Percentiles rank a stretch among this genome's conserved stretches.
These are phyloP conservation scores for Dacryopinax primogenitus DNA, from an alignment of 768 basidiomycete species.

Conservation along the genomic window DNA sequence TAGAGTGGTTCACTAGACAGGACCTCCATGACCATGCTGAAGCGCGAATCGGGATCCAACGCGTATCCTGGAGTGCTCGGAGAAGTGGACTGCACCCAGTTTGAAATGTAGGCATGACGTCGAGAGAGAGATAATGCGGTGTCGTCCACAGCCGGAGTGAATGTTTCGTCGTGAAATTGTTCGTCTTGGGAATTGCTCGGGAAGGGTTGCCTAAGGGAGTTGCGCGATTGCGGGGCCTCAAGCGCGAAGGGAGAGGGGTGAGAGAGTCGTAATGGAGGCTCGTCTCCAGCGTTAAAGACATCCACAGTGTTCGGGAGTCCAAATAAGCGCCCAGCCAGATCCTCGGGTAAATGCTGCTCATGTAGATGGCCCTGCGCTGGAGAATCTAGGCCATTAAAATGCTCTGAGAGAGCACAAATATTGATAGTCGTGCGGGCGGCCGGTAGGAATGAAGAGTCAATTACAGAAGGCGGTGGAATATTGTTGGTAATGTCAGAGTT, in stretches of 20 bases:
- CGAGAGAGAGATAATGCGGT: not conserved
- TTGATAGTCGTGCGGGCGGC: not conserved
- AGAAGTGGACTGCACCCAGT: not conserved
- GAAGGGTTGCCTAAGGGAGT: no score
- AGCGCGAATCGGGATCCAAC: not conserved
- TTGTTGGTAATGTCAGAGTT: not conserved
- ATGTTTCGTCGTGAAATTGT: not conserved
- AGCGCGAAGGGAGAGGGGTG: not conserved
- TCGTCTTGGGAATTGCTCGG: no score
- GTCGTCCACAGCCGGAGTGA: not conserved
- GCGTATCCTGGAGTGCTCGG: not conserved
- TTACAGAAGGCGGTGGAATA: not conserved
- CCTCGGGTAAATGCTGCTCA: not conserved
- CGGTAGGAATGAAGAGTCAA: not conserved
- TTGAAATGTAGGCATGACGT: not conserved
- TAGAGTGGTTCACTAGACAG: not conserved
- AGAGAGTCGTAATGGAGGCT: not conserved
- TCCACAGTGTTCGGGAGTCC: not conserved
- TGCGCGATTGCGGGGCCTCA: no score
- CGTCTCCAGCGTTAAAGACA: not conserved
- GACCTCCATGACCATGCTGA: conserved; percentile 7
- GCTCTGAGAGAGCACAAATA: not conserved
- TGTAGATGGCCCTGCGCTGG: not conserved
- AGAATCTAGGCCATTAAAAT: not conserved
- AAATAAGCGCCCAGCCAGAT: not conserved